Percentiles rank a stretch among this genome's conserved stretches.
Conservation (phyloP, 495 filamentous ascomycete species). For the Emericellopsis terricola region DNA sequence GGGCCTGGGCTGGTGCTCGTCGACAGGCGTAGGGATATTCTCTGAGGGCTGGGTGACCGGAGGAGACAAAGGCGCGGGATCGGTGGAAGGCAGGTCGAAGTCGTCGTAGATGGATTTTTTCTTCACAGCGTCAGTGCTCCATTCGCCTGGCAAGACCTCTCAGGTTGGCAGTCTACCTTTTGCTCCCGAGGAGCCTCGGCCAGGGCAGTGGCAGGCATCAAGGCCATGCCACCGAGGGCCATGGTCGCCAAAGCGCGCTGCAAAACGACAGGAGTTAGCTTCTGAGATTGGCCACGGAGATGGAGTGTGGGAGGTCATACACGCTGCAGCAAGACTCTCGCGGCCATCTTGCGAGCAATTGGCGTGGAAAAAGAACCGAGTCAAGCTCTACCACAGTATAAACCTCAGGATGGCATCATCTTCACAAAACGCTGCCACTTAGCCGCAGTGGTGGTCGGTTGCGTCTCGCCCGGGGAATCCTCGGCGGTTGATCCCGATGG, state of each 20-base stretch:
- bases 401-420: no score
- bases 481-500: no score
- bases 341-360: constrained; percentile 31
- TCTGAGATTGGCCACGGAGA: constrained; percentile 3
- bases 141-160: not conserved
- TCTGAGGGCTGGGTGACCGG: constrained; percentile 12
- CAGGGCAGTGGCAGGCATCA: constrained; percentile 24
- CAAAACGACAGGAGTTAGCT: not conserved
- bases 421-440: no score
- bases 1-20: constrained; percentile 11
- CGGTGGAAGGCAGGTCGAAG: constrained; percentile 26
- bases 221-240: constrained; percentile 22
- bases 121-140: constrained; percentile 6
- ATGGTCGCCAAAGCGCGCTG: constrained; percentile 25
- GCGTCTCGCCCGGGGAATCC: no score
- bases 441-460: no score
- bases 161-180: constrained; percentile 6
- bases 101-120: constrained; percentile 87
- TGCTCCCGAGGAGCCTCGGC: constrained; percentile 24
- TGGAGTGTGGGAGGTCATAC: constrained; percentile 8
- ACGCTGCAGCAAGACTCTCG: constrained; percentile 32
- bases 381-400: no score
- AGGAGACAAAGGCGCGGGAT: constrained; percentile 8
- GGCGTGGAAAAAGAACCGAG: not conserved
- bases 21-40: constrained; percentile 13